Conservation (phyloP, 148 eudicot species). For the Selenicereus undatus region DNA sequence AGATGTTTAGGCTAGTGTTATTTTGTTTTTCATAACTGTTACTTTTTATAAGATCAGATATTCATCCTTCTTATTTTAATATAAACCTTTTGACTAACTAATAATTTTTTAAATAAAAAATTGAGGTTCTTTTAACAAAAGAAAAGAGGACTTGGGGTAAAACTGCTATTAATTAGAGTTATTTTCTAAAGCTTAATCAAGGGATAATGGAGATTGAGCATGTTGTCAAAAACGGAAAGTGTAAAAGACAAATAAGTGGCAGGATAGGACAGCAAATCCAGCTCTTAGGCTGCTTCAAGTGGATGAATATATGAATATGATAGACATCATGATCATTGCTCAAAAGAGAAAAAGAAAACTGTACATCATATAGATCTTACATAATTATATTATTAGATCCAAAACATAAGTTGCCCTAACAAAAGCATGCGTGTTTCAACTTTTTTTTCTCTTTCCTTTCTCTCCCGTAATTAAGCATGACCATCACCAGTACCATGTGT, state of each 20-base stretch:
- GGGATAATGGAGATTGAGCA: neutral
- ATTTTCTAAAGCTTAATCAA: neutral
- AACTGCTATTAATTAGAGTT: too few species aligned
- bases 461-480: slow-evolving; percentile 26
- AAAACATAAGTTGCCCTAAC: neutral
- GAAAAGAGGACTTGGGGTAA: too few species aligned
- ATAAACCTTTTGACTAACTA: too few species aligned
- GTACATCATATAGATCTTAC: neutral
- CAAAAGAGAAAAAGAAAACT: neutral
- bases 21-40: too few species aligned
- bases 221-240: slow-evolving; percentile 12
- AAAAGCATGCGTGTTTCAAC: slow-evolving; percentile 20
- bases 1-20: too few species aligned
- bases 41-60: too few species aligned
- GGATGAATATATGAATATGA: slow-evolving; percentile 28
- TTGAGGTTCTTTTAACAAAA: too few species aligned
- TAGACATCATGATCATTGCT: slow-evolving; percentile 24
- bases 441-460: neutral
- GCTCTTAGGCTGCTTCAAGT: slow-evolving; percentile 27
- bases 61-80: too few species aligned
- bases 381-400: slow-evolving; percentile 17
- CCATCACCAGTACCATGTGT: slow-evolving; percentile 3
- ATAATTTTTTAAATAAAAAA: too few species aligned
- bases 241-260: slow-evolving; percentile 3
- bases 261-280: slow-evolving; percentile 19